phyloP scores from a whole-genome alignment of 2,329 filamentous ascomycete species.

The Claviceps africana region DNA sequence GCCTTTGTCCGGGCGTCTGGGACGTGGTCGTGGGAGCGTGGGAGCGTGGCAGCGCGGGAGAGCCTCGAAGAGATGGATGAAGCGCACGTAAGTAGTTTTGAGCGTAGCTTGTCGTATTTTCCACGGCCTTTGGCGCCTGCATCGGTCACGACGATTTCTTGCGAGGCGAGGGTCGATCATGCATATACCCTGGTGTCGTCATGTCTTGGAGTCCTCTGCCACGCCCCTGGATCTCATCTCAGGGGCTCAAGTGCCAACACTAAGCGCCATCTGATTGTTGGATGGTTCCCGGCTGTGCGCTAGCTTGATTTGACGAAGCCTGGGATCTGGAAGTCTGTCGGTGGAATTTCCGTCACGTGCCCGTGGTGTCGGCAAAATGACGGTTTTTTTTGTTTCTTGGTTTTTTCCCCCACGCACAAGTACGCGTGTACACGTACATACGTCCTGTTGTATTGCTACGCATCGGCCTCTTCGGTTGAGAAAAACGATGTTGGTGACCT shows the following conservation, averaged over 20 bases:
- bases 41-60: not conserved
- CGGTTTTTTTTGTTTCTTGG: too few relatives aligned
- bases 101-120: not conserved
- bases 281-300: conserved; percentile 1
- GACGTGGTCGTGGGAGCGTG: not conserved
- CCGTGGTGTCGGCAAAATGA: not conserved
- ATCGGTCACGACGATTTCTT: not conserved
- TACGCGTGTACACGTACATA: too few relatives aligned
- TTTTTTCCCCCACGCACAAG: too few relatives aligned
- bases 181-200: not conserved
- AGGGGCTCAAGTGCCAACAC: not conserved
- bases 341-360: not conserved
- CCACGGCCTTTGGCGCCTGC: not conserved
- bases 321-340: not conserved
- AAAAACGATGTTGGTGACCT: not conserved
- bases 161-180: not conserved
- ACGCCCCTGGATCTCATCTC: not conserved
- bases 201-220: not conserved
- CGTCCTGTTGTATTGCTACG: too few relatives aligned
- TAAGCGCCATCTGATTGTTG: not conserved
- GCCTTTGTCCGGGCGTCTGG: not conserved
- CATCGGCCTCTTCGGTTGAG: not conserved
- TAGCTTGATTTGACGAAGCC: not conserved
- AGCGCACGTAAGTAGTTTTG: not conserved
- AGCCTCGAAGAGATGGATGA: not conserved